A percentile compares a stretch with the other conserved stretches of the same genome.
Evolutionary conservation across 2,329 filamentous ascomycete species (phyloP).

Genomic region (Chrysoporthe austroafricana): DNA sequence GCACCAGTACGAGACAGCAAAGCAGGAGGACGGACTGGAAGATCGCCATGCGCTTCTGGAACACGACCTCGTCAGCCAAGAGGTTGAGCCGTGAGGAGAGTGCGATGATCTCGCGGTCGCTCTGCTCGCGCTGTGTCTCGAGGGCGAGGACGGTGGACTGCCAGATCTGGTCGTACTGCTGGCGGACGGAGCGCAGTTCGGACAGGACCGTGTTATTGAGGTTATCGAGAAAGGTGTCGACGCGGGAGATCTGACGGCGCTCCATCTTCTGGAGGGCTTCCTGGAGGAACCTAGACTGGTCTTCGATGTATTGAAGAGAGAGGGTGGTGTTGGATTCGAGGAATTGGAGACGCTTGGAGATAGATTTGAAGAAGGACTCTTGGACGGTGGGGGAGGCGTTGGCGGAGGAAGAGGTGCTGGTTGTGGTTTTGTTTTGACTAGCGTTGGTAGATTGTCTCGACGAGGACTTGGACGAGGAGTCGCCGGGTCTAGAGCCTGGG

Average conservation of each 20-base stretch:
- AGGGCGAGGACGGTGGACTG: slow-evolving; percentile 92
- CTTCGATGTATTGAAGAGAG: slow-evolving; percentile 94
- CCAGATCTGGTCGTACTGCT: slow-evolving; percentile 95
- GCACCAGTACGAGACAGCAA: slow-evolving; percentile 82
- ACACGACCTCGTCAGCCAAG: slow-evolving; percentile 88
- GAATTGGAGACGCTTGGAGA: slow-evolving; percentile 88
- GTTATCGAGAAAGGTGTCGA: slow-evolving; percentile 77
- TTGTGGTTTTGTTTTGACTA: slow-evolving; percentile 21
- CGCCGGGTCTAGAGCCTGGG: slow-evolving; percentile 10
- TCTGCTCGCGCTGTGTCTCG: slow-evolving; percentile 84
- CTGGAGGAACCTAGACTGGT: slow-evolving; percentile 87
- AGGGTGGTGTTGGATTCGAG: slow-evolving; percentile 92
- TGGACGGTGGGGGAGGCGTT: slow-evolving; percentile 79
- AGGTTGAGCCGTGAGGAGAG: slow-evolving; percentile 80
- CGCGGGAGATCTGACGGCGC: slow-evolving; percentile 83
- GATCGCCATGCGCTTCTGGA: slow-evolving; percentile 90
- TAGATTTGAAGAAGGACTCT: slow-evolving; percentile 96
- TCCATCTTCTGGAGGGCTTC: slow-evolving; percentile 87
- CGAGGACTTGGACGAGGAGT: slow-evolving; percentile 15
- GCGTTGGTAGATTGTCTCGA: slow-evolving; percentile 16
- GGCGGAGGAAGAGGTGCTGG: slow-evolving; percentile 23
- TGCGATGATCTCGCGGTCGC: slow-evolving; percentile 80
- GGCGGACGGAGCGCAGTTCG: slow-evolving; percentile 76
- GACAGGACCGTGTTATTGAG: slow-evolving; percentile 86
- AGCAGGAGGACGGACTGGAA: slow-evolving; percentile 87